phyloP scores from a whole-genome alignment of 805 yeast species.

The Grigorovia jiainica region DNA sequence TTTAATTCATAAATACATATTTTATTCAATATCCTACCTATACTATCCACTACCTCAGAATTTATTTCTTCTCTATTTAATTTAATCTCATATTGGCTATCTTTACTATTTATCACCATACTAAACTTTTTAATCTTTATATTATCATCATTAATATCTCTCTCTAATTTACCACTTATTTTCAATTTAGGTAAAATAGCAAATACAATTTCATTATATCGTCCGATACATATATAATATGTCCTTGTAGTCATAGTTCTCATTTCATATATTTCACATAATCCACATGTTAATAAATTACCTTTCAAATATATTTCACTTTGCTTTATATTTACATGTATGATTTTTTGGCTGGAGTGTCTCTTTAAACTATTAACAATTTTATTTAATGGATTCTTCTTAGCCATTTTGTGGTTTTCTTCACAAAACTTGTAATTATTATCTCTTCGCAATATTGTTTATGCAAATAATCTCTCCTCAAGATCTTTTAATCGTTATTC shows the following conservation, averaged over 20 bases:
- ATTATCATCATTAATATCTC: no score
- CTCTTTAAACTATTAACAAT: background rate
- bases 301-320: background rate
- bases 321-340: background rate
- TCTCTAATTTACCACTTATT: slow-evolving; percentile 38
- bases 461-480: no score
- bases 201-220: slow-evolving; percentile 39
- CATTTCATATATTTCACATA: slow-evolving; percentile 23
- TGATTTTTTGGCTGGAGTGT: background rate
- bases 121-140: background rate
- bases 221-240: slow-evolving; percentile 26
- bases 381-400: background rate
- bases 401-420: background rate
- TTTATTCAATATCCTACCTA: background rate
- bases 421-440: no score
- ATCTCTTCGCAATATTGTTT: no score
- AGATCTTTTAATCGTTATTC: no score
- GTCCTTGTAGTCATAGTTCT: slow-evolving; percentile 10
- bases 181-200: slow-evolving; percentile 62
- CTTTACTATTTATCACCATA: background rate
- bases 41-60: background rate
- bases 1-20: background rate
- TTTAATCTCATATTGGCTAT: background rate
- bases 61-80: background rate
- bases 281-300: slow-evolving; percentile 19